Evolutionary conservation across 345 rosid species (phyloP).

Genomic region (Gossypium herbaceum): DNA sequence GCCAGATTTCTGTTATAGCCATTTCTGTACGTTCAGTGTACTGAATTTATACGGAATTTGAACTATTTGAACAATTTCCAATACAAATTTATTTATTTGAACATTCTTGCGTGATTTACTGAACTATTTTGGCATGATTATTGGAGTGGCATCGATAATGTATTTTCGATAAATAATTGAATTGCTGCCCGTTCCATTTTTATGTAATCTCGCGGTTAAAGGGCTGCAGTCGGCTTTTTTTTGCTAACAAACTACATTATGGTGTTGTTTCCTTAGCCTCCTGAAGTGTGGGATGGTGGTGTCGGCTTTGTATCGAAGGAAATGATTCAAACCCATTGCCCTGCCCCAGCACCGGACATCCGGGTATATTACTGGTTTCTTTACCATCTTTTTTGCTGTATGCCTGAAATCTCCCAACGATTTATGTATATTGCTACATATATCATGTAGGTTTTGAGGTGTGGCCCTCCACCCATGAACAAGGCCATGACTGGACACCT

Average conservation of each 20-base stretch:
- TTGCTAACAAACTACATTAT: background rate
- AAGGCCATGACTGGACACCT: conserved; percentile 91
- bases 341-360: conserved; percentile 68
- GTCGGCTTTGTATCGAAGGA: conserved; percentile 88
- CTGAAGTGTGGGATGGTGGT: conserved; percentile 89
- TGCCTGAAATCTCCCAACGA: background rate
- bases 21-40: too few species aligned
- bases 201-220: background rate
- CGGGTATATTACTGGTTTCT: conserved; percentile 34
- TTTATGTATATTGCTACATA: too few species aligned
- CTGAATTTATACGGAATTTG: too few species aligned
- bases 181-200: too few species aligned
- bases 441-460: conserved; percentile 59
- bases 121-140: too few species aligned
- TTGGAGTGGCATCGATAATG: too few species aligned
- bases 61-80: too few species aligned
- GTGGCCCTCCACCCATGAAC: conserved; percentile 98
- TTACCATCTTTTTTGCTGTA: too few species aligned
- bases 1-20: background rate
- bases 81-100: too few species aligned
- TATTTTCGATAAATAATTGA: too few species aligned
- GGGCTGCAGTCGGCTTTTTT: background rate
- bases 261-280: conserved; percentile 53
- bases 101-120: too few species aligned
- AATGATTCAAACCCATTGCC: conserved; percentile 78